Percentiles rank a stretch among this genome's conserved stretches.
Evolutionary conservation across 441 rosid species (phyloP).

Genomic region (Jatropha multifida): DNA sequence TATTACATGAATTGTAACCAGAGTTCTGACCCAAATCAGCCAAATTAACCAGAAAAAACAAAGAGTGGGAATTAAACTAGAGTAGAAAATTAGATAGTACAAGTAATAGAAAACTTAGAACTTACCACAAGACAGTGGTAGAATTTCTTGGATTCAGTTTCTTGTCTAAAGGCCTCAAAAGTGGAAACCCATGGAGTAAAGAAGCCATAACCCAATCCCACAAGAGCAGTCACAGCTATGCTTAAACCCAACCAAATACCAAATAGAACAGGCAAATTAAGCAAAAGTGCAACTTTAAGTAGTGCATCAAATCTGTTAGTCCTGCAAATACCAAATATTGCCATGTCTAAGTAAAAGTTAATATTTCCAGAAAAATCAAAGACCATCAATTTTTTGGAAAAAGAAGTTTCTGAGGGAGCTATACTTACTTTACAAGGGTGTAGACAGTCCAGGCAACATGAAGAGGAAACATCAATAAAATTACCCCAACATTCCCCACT

Average conservation of each 20-base stretch:
- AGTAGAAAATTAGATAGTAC: background rate
- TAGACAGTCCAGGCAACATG: conserved; percentile 73
- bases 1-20: too few species aligned
- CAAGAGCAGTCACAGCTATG: conserved; percentile 57
- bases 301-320: conserved; percentile 53
- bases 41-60: background rate
- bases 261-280: conserved; percentile 63
- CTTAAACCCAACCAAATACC: conserved; percentile 76
- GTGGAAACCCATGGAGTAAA: conserved; percentile 82
- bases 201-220: conserved; percentile 76
- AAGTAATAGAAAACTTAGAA: background rate
- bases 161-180: conserved; percentile 78
- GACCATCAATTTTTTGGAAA: background rate
- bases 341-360: conserved; percentile 1
- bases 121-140: conserved; percentile 65
- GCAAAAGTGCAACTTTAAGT: conserved; percentile 58
- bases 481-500: conserved; percentile 68
- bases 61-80: background rate
- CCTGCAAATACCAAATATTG: conserved; percentile 40
- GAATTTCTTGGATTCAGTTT: conserved; percentile 53
- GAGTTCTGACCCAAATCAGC: too few species aligned
- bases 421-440: conserved; percentile 53
- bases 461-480: conserved; percentile 65
- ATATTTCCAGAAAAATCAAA: background rate
- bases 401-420: background rate